Conservation (phyloP, 1,139 yeast species). For the Candida labiduridarum region DNA sequence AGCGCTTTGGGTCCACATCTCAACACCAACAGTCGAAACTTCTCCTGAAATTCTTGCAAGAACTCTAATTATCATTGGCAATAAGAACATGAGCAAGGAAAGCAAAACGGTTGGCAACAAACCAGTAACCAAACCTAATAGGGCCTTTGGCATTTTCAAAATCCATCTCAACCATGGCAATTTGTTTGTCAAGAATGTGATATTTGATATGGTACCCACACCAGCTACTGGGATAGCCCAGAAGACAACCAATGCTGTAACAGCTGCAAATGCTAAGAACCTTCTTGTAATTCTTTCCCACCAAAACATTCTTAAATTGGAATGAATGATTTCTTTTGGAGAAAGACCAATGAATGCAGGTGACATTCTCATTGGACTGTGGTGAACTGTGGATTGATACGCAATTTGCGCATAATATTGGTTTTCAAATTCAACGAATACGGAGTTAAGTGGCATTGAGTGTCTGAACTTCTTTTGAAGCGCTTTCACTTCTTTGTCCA, state of each 20-base stretch:
- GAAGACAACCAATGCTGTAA: conserved; percentile 61
- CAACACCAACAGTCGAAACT: conserved; percentile 64
- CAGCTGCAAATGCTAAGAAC: conserved; percentile 59
- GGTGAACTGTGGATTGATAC: conserved; percentile 59
- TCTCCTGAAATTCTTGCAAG: conserved; percentile 72
- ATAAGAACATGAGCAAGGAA: conserved; percentile 68
- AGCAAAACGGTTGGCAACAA: conserved; percentile 70
- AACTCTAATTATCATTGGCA: conserved; percentile 76
- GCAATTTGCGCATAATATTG: conserved; percentile 76
- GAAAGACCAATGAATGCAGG: conserved; percentile 58
- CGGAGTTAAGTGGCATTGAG: conserved; percentile 53
- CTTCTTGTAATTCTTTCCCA: conserved; percentile 73
- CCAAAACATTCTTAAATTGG: conserved; percentile 76
- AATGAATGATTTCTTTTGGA: conserved; percentile 68
- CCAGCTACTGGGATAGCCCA: conserved; percentile 91
- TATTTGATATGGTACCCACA: conserved; percentile 77
- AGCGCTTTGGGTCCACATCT: conserved; percentile 72
- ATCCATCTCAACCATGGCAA: conserved; percentile 67
- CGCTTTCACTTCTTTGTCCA: conserved; percentile 55
- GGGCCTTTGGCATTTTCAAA: conserved; percentile 55
- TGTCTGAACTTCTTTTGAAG: conserved; percentile 51
- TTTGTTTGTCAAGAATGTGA: conserved; percentile 62
- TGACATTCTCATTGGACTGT: conserved; percentile 51
- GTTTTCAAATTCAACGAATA: conserved; percentile 69
- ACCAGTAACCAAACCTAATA: conserved; percentile 75